A percentile compares a stretch with the other conserved stretches of the same genome.
phyloP scores from a whole-genome alignment of 2,329 filamentous ascomycete species.

The Dactylella cylindrospora region DNA sequence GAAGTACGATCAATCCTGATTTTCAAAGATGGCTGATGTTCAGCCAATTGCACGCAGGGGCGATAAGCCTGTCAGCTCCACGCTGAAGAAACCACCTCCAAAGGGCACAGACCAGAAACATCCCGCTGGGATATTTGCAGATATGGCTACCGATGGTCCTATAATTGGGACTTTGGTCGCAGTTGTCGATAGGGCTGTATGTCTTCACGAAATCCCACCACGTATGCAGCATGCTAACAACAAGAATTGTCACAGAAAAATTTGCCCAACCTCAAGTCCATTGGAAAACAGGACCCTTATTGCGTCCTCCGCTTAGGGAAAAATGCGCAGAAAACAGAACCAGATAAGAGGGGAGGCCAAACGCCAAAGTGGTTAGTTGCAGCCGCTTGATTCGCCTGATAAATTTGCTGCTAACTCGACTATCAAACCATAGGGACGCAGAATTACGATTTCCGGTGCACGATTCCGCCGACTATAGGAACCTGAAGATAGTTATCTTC shows the following conservation, averaged over 20 bases:
- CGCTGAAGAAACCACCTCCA: conserved; percentile 25
- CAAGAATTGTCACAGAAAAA: conserved; percentile 65
- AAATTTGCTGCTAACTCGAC: conserved; percentile 45
- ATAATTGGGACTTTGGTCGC: conserved; percentile 89
- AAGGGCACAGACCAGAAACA: conserved; percentile 42
- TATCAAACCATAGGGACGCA: conserved; percentile 74
- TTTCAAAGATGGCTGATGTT: conserved; percentile 30
- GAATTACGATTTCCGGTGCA: conserved; percentile 94
- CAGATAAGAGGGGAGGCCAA: conserved; percentile 89
- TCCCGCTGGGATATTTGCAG: conserved; percentile 48
- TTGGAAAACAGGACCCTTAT: conserved; percentile 98
- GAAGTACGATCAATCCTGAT: too few species aligned
- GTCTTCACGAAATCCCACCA: neutral
- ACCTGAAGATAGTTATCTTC: conserved; percentile 92
- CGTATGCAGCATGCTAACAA: conserved; percentile 1
- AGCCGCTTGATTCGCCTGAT: neutral
- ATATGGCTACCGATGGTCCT: conserved; percentile 49
- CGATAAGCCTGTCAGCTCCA: conserved; percentile 12
- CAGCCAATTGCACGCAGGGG: conserved; percentile 37
- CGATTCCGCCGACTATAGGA: conserved; percentile 93
- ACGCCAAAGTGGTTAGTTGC: conserved; percentile 83
- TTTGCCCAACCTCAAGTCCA: conserved; percentile 90
- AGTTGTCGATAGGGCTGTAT: conserved; percentile 77
- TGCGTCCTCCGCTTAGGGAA: conserved; percentile 92
- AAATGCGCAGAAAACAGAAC: conserved; percentile 94